phyloP scores from a whole-genome alignment of 2,329 filamentous ascomycete species.

The Pseudomassariella vexata region DNA sequence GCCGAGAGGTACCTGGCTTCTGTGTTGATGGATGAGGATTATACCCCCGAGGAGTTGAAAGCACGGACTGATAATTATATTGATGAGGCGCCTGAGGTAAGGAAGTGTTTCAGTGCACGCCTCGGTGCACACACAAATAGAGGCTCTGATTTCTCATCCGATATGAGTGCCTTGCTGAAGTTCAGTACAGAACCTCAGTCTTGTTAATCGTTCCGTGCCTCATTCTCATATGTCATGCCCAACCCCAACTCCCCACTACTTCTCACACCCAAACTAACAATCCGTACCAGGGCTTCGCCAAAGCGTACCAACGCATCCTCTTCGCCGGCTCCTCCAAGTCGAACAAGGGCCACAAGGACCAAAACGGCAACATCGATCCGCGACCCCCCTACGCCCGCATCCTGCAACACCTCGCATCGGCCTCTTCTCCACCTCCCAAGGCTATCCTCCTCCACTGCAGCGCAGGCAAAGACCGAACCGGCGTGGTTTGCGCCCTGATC shows the following conservation, averaged over 20 bases:
- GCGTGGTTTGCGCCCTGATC: conserved; percentile 56
- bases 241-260: too few species aligned
- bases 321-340: conserved; percentile 35
- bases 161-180: conserved; percentile 1
- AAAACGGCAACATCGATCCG: too few species aligned
- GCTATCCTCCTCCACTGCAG: conserved; percentile 52
- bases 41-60: conserved; percentile 51
- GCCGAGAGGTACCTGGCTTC: conserved; percentile 51
- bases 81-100: conserved; percentile 31
- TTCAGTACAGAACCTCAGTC: too few species aligned
- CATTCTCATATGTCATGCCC: too few species aligned
- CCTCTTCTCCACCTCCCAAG: conserved; percentile 8
- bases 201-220: too few species aligned
- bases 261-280: conserved; percentile 4
- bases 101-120: too few species aligned
- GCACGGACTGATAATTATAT: conserved; percentile 51
- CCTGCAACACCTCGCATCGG: conserved; percentile 48
- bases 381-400: conserved; percentile 48
- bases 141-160: conserved; percentile 9
- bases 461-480: conserved; percentile 65
- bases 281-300: conserved; percentile 48
- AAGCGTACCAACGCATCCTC: conserved; percentile 59
- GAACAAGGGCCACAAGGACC: conserved; percentile 45
- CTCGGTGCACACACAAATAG: neutral
- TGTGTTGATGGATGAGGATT: conserved; percentile 54